Evolutionary conservation across 768 basidiomycete genomes (phyloP).

Genomic region (Russula sp.): DNA sequence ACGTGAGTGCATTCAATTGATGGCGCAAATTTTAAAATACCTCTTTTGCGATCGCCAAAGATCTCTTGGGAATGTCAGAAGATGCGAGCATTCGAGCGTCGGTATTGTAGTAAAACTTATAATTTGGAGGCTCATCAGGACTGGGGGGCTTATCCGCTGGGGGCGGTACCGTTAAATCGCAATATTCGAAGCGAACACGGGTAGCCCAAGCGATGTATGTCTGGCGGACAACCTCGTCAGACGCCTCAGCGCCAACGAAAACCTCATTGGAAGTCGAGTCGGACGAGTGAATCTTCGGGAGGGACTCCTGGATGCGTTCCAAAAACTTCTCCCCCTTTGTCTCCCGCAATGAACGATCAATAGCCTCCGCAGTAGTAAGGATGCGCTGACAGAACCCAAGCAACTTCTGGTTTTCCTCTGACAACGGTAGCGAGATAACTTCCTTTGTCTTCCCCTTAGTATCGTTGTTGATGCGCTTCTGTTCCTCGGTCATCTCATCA

Average conservation of each 20-base stretch:
- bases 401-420: conserved; percentile 74
- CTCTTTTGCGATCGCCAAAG: conserved; percentile 93
- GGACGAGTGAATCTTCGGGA: conserved; percentile 64
- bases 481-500: conserved; percentile 81
- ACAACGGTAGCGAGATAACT: conserved; percentile 32
- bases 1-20: neutral
- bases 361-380: conserved; percentile 69
- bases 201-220: conserved; percentile 83
- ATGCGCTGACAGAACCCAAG: conserved; percentile 82
- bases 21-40: conserved; percentile 28
- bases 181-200: conserved; percentile 81
- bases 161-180: conserved; percentile 60
- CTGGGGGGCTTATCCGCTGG: conserved; percentile 28
- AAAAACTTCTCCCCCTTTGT: conserved; percentile 88
- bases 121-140: conserved; percentile 56
- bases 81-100: conserved; percentile 80
- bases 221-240: conserved; percentile 60
- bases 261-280: conserved; percentile 32
- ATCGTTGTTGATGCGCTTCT: conserved; percentile 74
- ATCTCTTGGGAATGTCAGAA: conserved; percentile 85
- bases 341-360: conserved; percentile 81
- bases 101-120: conserved; percentile 75
- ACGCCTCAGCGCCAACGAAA: conserved; percentile 43
- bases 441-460: conserved; percentile 64
- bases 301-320: conserved; percentile 60